Conservation (phyloP, 495 filamentous ascomycete species). For the Poronia punctata region DNA sequence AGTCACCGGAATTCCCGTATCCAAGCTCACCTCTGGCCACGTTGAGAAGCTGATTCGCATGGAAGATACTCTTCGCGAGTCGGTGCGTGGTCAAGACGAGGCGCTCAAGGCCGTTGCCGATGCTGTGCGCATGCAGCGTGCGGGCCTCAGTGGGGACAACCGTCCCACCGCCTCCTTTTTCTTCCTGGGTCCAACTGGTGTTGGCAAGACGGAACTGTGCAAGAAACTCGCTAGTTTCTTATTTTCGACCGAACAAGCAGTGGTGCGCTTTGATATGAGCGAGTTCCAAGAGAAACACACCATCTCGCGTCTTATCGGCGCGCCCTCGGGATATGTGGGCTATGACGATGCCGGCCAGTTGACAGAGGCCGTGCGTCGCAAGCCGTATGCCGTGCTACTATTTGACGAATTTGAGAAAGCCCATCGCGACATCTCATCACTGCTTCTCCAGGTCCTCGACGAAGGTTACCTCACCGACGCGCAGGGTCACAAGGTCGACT, state of each 20-base stretch:
- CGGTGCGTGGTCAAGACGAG: constrained; percentile 88
- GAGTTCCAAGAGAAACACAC: constrained; percentile 98
- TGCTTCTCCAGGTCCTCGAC: constrained; percentile 93
- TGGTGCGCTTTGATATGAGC: constrained; percentile 93
- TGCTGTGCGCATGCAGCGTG: constrained; percentile 88
- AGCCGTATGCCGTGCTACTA: constrained; percentile 89
- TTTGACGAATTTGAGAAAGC: constrained; percentile 99
- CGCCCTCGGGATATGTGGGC: constrained; percentile 88
- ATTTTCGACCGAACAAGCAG: constrained; percentile 84
- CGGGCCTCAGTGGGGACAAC: constrained; percentile 85
- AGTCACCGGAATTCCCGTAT: constrained; percentile 86
- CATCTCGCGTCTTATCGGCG: constrained; percentile 84
- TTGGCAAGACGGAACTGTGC: constrained; percentile 95
- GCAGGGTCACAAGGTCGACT: constrained; percentile 94
- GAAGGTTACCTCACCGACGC: constrained; percentile 94
- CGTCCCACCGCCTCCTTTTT: constrained; percentile 91
- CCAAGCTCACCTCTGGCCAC: constrained; percentile 85
- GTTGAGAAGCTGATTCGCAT: constrained; percentile 88
- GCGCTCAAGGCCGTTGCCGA: constrained; percentile 86
- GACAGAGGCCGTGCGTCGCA: constrained; percentile 89
- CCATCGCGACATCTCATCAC: constrained; percentile 85
- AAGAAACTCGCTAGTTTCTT: constrained; percentile 92
- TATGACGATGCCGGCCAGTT: constrained; percentile 97
- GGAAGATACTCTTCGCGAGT: constrained; percentile 83
- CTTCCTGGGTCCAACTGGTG: constrained; percentile 94